Evolutionary conservation across 257 asterid species (phyloP), one percentile per base, ranked within the genome.

Genomic region (Anisodus acutangulus): DNA sequence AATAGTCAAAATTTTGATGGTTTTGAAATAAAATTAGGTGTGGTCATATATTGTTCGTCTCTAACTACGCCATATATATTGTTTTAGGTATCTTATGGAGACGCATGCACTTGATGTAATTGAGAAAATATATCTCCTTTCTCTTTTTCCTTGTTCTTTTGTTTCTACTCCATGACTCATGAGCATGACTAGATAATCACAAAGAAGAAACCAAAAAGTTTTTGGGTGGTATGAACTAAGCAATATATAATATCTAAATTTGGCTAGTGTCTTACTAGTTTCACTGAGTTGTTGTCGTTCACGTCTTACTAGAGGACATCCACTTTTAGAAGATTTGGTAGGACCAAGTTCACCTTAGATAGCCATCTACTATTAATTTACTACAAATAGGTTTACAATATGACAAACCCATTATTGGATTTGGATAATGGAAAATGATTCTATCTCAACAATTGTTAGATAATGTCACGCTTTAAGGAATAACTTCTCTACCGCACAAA

Each of bases 301-400:
- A n/a, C 15, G 57, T 70, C 16, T 43, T 70, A 16, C 3, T 11
- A 45, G 35, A 72, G 37, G 49, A 64, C 1, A 22, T 72, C 79
- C 79, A 78, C 80, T 39, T 79, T 79, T 55, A 78, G 81, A 79
- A 80, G 87, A 84, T 84, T 79, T 67, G 81, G 81, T 54, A 79
- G 84, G 81, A 55, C 83, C 81, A 72, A 9, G 17, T 72, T 72
- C 80, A 72, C 59, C 59, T 5, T 9, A 72, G 9, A 45, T 72
- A 43, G 22, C 63, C 22, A 57, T 57, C 63, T 57, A 57, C 17
- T 54, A 12, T 31, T 67, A 67, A 67, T 35, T 67, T 13, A 67
- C 11, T 22, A 69, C 49, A 69, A 16, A 15, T 69, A 37, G 78
- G 54, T 15, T 15, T 69, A 7, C 53, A 8, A 45, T 71, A 45